Evolutionary conservation across 495 filamentous ascomycete genomes (phyloP), one percentile per base, ranked within the genome.

Genomic region (Penicillium desertorum): DNA sequence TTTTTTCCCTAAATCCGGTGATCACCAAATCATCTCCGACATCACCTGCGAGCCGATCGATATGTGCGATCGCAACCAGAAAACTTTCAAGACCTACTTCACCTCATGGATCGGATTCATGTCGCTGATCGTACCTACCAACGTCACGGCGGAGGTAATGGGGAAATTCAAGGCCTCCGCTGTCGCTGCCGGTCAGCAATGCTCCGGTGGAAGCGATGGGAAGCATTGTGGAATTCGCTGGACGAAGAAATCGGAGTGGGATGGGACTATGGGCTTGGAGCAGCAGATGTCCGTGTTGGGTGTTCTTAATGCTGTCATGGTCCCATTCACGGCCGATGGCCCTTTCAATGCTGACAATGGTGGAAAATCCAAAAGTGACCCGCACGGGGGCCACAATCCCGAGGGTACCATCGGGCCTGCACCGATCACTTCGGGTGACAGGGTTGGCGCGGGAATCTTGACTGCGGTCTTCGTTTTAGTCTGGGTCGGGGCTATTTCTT

Each of bases 71-170:
- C 75, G 75, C 48, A 88, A 92, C 62, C 82, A 88, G 68, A 76
- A 76, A 46, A 80, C 77, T 41, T 90, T 89, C 79, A 91, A 91
- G 70, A 86, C 86, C 20, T 86, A 88, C 58, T 71, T 90, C 9
- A 73, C 85, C 23, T 83, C 84, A 12, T 89, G 85, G 86, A 73
- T 92, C 66, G 81, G 84, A 1, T 81, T 79, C 30, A 81, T 81
- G 30, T 72, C 82, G 37, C 68, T 91, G 12, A 44, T 53, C 2
- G 51, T 53, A n/a, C 51, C 51, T 1, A 8, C 51, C 39, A 41
- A 53, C 12, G 30, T 25, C 51, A 53, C 39, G n/a, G 25, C 51
- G 16, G 51, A 53, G 0, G 1, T 53, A 4, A 53, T 53, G 51
- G 51, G 25, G 5, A 53, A 17, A 44, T 53, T 53, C 39, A 62